phyloP scores from a whole-genome alignment of 106 monocot genomes.

The Allium fistulosum region DNA sequence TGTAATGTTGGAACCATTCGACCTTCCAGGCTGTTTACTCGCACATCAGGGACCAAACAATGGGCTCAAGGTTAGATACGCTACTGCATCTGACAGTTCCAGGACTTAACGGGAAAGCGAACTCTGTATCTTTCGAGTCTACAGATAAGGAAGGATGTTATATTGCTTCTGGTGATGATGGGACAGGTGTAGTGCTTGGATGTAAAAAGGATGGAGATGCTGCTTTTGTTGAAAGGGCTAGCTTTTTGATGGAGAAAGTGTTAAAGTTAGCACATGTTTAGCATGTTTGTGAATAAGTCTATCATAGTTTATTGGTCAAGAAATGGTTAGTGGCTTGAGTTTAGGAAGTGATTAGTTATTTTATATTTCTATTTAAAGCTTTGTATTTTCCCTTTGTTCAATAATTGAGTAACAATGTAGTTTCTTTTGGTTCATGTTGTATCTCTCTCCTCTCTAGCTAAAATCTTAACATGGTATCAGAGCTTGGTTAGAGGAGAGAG shows the following conservation, averaged over 20 bases:
- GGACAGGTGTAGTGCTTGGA: constrained; percentile 22
- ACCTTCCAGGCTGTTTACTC: constrained; percentile 60
- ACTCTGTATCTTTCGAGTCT: constrained; percentile 53
- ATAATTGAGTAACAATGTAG: too few relatives aligned
- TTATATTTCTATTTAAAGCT: too few relatives aligned
- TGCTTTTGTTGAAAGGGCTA: constrained; percentile 28
- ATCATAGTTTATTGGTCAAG: too few relatives aligned
- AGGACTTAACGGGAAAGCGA: constrained; percentile 38
- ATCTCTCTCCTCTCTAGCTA: too few relatives aligned
- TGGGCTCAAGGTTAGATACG: constrained; percentile 2
- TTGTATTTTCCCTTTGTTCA: too few relatives aligned
- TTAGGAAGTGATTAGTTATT: too few relatives aligned
- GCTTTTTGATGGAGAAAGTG: constrained; percentile 28
- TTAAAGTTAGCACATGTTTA: too few relatives aligned
- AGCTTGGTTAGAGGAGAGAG: too few relatives aligned
- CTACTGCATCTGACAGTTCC: constrained; percentile 16
- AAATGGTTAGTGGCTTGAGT: too few relatives aligned
- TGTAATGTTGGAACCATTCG: constrained; percentile 67
- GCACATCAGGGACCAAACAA: constrained; percentile 31
- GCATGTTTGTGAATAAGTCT: too few relatives aligned
- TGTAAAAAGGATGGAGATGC: constrained; percentile 10
- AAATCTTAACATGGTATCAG: too few relatives aligned
- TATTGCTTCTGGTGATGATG: constrained; percentile 7
- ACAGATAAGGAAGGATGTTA: constrained; percentile 46
- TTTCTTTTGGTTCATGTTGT: too few relatives aligned